Conservation (phyloP, 805 yeast species). For the Yarrowia sp. region DNA sequence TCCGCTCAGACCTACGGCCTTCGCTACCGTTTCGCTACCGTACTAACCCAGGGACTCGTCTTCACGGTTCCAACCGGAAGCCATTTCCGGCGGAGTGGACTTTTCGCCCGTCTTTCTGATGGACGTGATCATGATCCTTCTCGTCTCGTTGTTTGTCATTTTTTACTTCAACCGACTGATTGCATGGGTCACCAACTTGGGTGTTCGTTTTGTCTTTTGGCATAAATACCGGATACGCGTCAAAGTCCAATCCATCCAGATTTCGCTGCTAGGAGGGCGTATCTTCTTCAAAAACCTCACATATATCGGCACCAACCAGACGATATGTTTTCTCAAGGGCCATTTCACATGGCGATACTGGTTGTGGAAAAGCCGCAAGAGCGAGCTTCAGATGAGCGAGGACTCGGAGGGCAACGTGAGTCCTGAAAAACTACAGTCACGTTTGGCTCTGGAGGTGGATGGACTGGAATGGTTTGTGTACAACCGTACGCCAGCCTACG, state of each 20-base stretch:
- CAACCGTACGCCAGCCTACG: conserved; percentile 77
- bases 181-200: conserved; percentile 55
- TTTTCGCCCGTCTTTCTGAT: conserved; percentile 73
- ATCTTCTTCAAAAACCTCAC: conserved; percentile 72
- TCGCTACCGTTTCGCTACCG: neutral
- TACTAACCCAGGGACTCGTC: conserved; percentile 26
- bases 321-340: conserved; percentile 66
- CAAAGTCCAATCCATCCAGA: conserved; percentile 66
- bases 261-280: conserved; percentile 81
- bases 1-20: neutral
- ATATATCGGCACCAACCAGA: conserved; percentile 67
- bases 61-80: conserved; percentile 28
- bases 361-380: conserved; percentile 51
- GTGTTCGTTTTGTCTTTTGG: conserved; percentile 61
- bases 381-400: conserved; percentile 28
- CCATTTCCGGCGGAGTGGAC: conserved; percentile 35
- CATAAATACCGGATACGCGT: conserved; percentile 53
- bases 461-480: conserved; percentile 84
- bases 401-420: conserved; percentile 30
- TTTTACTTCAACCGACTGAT: conserved; percentile 73
- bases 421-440: conserved; percentile 25
- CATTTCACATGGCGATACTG: conserved; percentile 90
- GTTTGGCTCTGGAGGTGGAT: conserved; percentile 49
- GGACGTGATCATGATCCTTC: conserved; percentile 71
- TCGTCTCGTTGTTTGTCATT: conserved; percentile 58